These are phyloP conservation scores for Neurospora sp. DNA, from an alignment of 495 filamentous ascomycete genomes.

Conservation along the genomic window DNA sequence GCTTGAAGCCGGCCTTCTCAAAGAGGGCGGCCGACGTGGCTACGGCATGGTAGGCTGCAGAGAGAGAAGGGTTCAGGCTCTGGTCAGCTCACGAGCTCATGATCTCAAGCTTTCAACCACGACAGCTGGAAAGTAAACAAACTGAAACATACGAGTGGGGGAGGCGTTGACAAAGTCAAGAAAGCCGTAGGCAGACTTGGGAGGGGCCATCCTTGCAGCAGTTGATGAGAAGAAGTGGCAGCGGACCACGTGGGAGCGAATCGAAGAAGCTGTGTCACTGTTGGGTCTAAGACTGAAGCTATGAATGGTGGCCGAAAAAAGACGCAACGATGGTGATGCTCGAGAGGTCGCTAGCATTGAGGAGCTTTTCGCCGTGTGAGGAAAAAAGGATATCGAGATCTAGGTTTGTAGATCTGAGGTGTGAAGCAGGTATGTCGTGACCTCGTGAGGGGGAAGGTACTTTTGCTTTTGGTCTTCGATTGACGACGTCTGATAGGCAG, in stretches of 20 bases:
- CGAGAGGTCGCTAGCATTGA: neutral
- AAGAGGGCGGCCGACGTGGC: conserved; percentile 64
- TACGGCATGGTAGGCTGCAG: conserved; percentile 86
- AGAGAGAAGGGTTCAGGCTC: neutral
- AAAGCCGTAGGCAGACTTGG: conserved; percentile 40
- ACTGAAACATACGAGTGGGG: conserved; percentile 65
- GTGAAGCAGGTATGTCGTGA: neutral
- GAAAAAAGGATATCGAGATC: neutral
- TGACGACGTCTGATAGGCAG: neutral
- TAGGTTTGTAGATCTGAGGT: neutral
- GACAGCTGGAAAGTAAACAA: neutral
- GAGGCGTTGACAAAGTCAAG: conserved; percentile 48
- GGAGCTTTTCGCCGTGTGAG: neutral
- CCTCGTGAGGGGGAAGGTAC: neutral
- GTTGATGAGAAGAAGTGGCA: conserved; percentile 14
- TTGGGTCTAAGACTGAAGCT: neutral
- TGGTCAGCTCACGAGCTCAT: neutral
- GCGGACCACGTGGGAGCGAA: neutral
- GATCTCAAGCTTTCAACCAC: neutral
- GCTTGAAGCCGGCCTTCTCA: conserved; percentile 69
- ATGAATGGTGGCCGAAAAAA: neutral
- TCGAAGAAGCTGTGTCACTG: neutral
- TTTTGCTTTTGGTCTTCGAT: neutral
- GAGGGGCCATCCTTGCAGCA: conserved; percentile 43
- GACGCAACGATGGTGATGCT: neutral